These are phyloP conservation scores for Thelephora terrestris DNA, from an alignment of 1,284 basidiomycete genomes.

Conservation along the genomic window DNA sequence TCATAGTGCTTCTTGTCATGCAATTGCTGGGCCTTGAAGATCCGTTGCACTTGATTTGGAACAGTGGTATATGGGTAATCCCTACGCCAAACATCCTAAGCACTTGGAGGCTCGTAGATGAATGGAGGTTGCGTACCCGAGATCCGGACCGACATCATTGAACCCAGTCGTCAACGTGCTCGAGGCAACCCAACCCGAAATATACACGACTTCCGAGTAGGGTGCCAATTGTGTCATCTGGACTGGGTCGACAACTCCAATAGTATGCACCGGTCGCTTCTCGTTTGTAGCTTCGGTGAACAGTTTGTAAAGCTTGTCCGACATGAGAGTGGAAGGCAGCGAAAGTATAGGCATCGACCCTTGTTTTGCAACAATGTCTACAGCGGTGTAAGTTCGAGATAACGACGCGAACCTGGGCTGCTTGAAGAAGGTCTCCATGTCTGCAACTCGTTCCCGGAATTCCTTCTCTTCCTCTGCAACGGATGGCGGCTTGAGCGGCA, in stretches of 20 bases:
- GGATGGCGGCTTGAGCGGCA: constrained; percentile 59
- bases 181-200: constrained; percentile 89
- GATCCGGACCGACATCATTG: constrained; percentile 96
- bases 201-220: constrained; percentile 90
- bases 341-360: constrained; percentile 77
- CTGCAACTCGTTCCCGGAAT: constrained; percentile 53
- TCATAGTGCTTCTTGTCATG: constrained; percentile 86
- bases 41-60: constrained; percentile 82
- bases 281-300: constrained; percentile 57
- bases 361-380: constrained; percentile 78
- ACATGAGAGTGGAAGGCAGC: constrained; percentile 66
- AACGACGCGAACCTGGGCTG: constrained; percentile 66
- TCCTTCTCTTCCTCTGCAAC: constrained; percentile 52
- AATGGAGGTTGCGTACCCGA: constrained; percentile 57
- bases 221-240: constrained; percentile 98
- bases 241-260: constrained; percentile 86
- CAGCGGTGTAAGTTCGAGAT: constrained; percentile 71
- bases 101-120: constrained; percentile 5
- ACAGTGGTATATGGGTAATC: constrained; percentile 95
- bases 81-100: constrained; percentile 23
- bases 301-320: constrained; percentile 73
- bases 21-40: constrained; percentile 79
- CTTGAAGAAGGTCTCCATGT: constrained; percentile 66
- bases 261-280: constrained; percentile 68
- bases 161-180: constrained; percentile 85